Base-by-base conservation (phyloP, 768 basidiomycete species). In the Megacollybia marginata region DNA sequence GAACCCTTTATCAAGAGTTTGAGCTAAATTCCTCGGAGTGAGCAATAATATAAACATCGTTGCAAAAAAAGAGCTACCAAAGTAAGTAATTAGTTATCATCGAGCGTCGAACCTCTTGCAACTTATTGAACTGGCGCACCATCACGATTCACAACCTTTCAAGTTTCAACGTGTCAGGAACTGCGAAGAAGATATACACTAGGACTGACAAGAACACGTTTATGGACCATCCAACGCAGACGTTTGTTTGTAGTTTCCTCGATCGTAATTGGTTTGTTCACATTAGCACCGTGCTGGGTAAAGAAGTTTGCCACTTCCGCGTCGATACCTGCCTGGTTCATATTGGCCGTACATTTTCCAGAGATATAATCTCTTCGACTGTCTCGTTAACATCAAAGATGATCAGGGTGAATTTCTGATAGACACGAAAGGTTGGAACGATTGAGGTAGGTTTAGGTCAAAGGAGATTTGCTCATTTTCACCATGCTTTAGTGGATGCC, bases 371-470 rank as follows among this genome's bases (percentile, higher is more conserved):
- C 49, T 71, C 67, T 45, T 55, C 57, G 42, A 44, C 43, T 72
- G 70, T 47, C 62, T 74, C 11, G 74, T 79, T 49, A 74, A 75
- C 49, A 77, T 80, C 61, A 67, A 74, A 51, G 79, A 79, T 59
- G 68, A 69, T 53, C 72, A 69, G 0, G 77, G 78, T 34, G 69
- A 76, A 57, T 79, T 74, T 60, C 58, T 80, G 16, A 56, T 80
- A 38, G 77, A 81, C 53, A 80, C 78, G 1, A 80, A 80, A 53
- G 74, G 74, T 7, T 80, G 77, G 76, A 68, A 75, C 48, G 75
- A 77, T 48, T 80, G 78, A 79, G 59, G 70, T 66, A 42, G 51
- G 63, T 20, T 5, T 15, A 49, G 33, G 44, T 38, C 44, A 28
- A 34, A 36, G n/a, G 40, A 15, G 33, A 28, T 16, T 11, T 13